Conservation (phyloP, 768 basidiomycete genomes). For the Xerocomus brunneocitrinus region DNA sequence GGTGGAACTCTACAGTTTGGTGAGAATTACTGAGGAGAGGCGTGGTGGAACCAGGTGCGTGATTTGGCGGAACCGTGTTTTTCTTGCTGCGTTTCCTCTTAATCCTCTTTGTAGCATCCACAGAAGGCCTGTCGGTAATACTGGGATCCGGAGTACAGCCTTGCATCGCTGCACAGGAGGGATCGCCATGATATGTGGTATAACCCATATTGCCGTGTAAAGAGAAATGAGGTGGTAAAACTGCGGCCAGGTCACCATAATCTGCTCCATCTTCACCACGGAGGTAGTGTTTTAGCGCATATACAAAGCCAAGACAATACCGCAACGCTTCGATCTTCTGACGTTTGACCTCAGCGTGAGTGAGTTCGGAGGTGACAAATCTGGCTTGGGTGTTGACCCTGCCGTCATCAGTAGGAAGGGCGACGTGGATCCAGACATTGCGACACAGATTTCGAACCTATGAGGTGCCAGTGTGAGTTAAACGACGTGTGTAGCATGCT, state of each 20-base stretch:
- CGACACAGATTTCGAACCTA: conserved; percentile 71
- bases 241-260: conserved; percentile 59
- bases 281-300: conserved; percentile 74
- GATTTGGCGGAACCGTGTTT: conserved; percentile 23
- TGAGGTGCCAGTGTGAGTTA: background rate
- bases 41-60: conserved; percentile 39
- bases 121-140: conserved; percentile 14
- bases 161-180: conserved; percentile 43
- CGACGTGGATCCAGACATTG: conserved; percentile 74
- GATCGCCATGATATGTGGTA: conserved; percentile 30
- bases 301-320: conserved; percentile 65
- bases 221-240: conserved; percentile 61
- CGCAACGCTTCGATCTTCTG: conserved; percentile 69
- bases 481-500: background rate
- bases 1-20: conserved; percentile 56
- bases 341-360: conserved; percentile 49
- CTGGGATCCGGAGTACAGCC: conserved; percentile 30
- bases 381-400: conserved; percentile 47
- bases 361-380: conserved; percentile 42
- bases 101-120: conserved; percentile 64
- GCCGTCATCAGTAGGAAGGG: conserved; percentile 55
- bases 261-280: conserved; percentile 77
- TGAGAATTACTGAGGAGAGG: conserved; percentile 59
- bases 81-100: conserved; percentile 69
- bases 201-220: conserved; percentile 43